phyloP scores from a whole-genome alignment of 139 green algal species.

The Chlorella sp. region DNA sequence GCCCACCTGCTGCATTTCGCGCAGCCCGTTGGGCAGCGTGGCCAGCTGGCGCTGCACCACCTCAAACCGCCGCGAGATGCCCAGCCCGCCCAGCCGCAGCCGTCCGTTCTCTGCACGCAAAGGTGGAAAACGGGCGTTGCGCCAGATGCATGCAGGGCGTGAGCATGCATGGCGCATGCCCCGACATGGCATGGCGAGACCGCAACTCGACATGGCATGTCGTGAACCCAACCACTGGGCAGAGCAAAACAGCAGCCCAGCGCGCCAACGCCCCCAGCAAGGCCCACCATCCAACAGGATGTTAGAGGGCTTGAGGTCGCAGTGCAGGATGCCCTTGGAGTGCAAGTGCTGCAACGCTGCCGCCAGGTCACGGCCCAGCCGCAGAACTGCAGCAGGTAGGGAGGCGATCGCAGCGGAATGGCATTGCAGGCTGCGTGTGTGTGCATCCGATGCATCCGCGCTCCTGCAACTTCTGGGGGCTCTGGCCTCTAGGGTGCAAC shows the following conservation, averaged over 20 bases:
- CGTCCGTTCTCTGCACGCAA: slow-evolving; percentile 82
- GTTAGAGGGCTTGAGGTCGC: slow-evolving; percentile 96
- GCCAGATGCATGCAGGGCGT: not conserved
- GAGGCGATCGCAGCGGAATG: too few species aligned
- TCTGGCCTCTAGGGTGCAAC: too few species aligned
- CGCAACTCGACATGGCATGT: too few species aligned
- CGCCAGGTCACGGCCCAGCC: slow-evolving; percentile 87
- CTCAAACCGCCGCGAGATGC: slow-evolving; percentile 66
- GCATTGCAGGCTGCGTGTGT: not conserved
- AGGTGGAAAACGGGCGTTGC: not conserved
- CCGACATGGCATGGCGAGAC: too few species aligned
- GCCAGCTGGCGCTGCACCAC: slow-evolving; percentile 32
- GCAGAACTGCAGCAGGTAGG: slow-evolving; percentile 68
- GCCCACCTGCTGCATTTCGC: slow-evolving; percentile 24
- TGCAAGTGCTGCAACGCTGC: slow-evolving; percentile 84
- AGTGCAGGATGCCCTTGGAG: slow-evolving; percentile 79
- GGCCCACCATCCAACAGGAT: slow-evolving; percentile 83
- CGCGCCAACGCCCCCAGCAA: not conserved
- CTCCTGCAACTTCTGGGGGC: too few species aligned
- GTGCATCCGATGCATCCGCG: too few species aligned
- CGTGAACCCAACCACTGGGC: not conserved
- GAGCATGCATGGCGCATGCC: too few species aligned
- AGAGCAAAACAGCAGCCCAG: not conserved
- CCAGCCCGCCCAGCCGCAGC: slow-evolving; percentile 96
- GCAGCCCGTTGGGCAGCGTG: slow-evolving; percentile 22